Evolutionary conservation across 1,284 basidiomycete genomes (phyloP), one percentile per base, ranked within the genome.

Genomic region (Ustilago shanxiensis): DNA sequence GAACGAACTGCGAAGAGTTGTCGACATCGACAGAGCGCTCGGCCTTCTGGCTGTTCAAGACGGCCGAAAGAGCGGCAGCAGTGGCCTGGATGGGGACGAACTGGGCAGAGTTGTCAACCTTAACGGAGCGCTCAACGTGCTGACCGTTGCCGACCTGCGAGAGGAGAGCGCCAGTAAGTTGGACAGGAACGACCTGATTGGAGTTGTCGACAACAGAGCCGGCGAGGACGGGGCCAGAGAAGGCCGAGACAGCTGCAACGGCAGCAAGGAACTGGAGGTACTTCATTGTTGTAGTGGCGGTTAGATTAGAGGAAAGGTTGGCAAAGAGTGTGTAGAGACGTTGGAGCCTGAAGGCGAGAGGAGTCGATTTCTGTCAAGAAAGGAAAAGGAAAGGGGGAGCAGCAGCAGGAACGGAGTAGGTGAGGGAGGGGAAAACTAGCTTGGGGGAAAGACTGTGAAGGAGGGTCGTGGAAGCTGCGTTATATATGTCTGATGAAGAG

Each of bases 261-360:
- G 74, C 74, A 71, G 74, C 68, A 26, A 77, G 74, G 69, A 77
- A 77, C 51, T 68, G 66, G 50, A 77, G 74, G 66, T 77, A 77
- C 69, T 77, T 76, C 73, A 76, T 72, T 61, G 60, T 72, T 41
- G 57, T 47, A 45, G 49, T 39, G 47, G 29, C 31, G 45, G 13
- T 26, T 53, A 33, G 58, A 68, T 51, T 49, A 49, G 71, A 53
- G 37, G 41, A 39, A 44, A 37, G 52, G 49, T 28, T 64, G 62
- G 56, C 47, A 67, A 51, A 60, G 65, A 63, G 58, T 57, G 60
- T 63, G 35, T 13, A 53, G 45, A 4, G 33, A 31, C 31, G 58
- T 54, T 57, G 54, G 51, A 20, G 41, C n/a, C 56, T 29, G 57
- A 47, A 62, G 62, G 61, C 54, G 55, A 59, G 44, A 20, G 54